Percentiles rank a stretch among this genome's conserved stretches.
Evolutionary conservation across 2,329 filamentous ascomycete genomes (phyloP).

Genomic region (Curvularia lunata): DNA sequence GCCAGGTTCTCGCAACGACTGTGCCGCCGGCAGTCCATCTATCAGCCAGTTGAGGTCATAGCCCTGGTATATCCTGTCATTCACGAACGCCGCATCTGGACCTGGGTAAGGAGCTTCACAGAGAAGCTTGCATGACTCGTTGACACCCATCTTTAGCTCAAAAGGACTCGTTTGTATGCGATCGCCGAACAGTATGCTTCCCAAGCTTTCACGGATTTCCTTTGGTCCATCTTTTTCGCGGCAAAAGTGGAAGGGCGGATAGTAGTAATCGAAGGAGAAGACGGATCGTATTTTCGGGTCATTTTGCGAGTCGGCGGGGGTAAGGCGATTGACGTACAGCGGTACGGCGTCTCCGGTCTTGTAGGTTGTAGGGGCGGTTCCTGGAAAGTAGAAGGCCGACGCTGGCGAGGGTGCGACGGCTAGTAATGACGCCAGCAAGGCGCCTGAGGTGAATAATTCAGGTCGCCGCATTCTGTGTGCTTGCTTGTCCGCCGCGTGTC

Average conservation of each 20-base stretch:
- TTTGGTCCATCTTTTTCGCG: slow-evolving; percentile 76
- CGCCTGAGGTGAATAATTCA: slow-evolving; percentile 31
- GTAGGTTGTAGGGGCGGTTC: slow-evolving; percentile 94
- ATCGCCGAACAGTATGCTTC: slow-evolving; percentile 96
- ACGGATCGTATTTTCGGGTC: slow-evolving; percentile 89
- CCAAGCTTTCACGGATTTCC: slow-evolving; percentile 84
- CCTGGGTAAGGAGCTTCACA: slow-evolving; percentile 74
- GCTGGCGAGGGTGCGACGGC: slow-evolving; percentile 43
- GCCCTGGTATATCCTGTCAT: slow-evolving; percentile 78
- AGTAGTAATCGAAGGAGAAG: slow-evolving; percentile 96
- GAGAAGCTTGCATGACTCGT: slow-evolving; percentile 84
- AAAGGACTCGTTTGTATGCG: slow-evolving; percentile 97
- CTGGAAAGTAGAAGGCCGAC: slow-evolving; percentile 90
- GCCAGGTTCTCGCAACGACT: slow-evolving; percentile 76
- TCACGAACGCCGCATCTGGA: slow-evolving; percentile 77
- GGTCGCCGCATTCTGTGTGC: slow-evolving; percentile 39
- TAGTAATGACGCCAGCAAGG: slow-evolving; percentile 48
- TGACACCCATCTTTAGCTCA: slow-evolving; percentile 81
- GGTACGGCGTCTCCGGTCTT: slow-evolving; percentile 79
- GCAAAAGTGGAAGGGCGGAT: slow-evolving; percentile 87
- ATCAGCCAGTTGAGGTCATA: slow-evolving; percentile 97
- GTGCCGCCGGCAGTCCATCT: slow-evolving; percentile 89
- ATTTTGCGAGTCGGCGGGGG: slow-evolving; percentile 76
- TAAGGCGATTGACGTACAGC: slow-evolving; percentile 90
- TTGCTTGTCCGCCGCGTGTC: slow-evolving; percentile 6